These are phyloP conservation scores for Madurella fahalii DNA, from an alignment of 2,329 filamentous ascomycete species.

Conservation along the genomic window DNA sequence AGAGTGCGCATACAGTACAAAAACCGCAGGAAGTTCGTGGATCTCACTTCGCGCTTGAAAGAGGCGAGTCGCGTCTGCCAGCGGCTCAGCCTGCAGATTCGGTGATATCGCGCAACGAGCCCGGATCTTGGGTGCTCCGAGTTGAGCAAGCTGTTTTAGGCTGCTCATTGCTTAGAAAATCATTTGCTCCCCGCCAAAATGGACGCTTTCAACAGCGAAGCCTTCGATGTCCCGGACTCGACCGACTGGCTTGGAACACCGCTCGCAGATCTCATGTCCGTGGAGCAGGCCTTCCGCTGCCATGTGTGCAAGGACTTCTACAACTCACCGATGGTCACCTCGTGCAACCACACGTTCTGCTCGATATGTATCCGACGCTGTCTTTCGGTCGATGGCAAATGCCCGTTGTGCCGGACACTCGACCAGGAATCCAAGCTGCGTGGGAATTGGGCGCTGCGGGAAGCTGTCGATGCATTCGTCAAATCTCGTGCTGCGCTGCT, in stretches of 20 bases:
- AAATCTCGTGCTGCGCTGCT: conserved; percentile 60
- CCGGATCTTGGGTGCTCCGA: too few relatives aligned
- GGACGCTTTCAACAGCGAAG: conserved; percentile 17
- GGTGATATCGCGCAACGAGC: too few relatives aligned
- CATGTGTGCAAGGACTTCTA: conserved; percentile 99
- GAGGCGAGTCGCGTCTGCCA: too few relatives aligned
- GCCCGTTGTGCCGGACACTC: conserved; percentile 72
- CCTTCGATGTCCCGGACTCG: conserved; percentile 61
- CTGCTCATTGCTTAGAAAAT: not conserved
- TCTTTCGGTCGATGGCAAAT: conserved; percentile 77
- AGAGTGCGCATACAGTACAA: too few relatives aligned
- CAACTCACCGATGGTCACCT: conserved; percentile 88
- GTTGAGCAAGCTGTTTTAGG: not conserved
- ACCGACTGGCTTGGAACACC: conserved; percentile 78
- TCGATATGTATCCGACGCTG: conserved; percentile 90
- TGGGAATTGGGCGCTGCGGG: conserved; percentile 79
- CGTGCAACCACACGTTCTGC: conserved; percentile 94
- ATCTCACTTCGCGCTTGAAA: too few relatives aligned
- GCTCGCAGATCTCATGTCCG: conserved; percentile 59
- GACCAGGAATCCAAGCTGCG: conserved; percentile 84
- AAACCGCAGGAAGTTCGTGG: too few relatives aligned
- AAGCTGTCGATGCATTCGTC: conserved; percentile 76
- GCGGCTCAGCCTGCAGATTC: too few relatives aligned
- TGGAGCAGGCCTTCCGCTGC: conserved; percentile 86
- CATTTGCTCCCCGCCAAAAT: conserved; percentile 4